phyloP scores from a whole-genome alignment of 2,329 filamentous ascomycete genomes.

The Westerdykella ornata region DNA sequence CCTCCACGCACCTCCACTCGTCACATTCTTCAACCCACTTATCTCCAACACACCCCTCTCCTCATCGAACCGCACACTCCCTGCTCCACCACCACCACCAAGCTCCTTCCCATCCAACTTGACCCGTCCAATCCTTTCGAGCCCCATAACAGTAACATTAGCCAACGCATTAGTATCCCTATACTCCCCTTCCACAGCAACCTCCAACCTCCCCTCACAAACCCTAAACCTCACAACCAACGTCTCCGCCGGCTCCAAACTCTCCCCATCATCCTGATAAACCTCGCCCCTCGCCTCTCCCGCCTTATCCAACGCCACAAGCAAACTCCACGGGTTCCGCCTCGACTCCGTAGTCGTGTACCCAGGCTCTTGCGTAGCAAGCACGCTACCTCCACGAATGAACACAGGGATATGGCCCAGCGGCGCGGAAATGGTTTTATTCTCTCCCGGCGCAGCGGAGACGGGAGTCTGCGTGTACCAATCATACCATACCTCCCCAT shows the following conservation, averaged over 20 bases:
- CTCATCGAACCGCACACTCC: slow-evolving; percentile 45
- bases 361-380: slow-evolving; percentile 62
- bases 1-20: slow-evolving; percentile 52
- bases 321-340: slow-evolving; percentile 59
- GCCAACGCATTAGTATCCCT: slow-evolving; percentile 52
- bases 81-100: slow-evolving; percentile 10
- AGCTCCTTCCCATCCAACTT: slow-evolving; percentile 47
- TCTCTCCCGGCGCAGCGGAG: slow-evolving; percentile 46
- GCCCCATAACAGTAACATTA: slow-evolving; percentile 58
- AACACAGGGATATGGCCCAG: slow-evolving; percentile 65
- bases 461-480: slow-evolving; percentile 65
- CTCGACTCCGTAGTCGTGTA: slow-evolving; percentile 60
- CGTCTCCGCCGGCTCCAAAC: slow-evolving; percentile 50
- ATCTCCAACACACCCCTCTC: slow-evolving; percentile 47
- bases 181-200: slow-evolving; percentile 47
- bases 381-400: slow-evolving; percentile 59
- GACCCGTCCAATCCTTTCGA: slow-evolving; percentile 37
- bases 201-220: slow-evolving; percentile 42
- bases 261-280: slow-evolving; percentile 72
- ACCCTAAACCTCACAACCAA: slow-evolving; percentile 50
- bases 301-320: slow-evolving; percentile 53
- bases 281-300: slow-evolving; percentile 55
- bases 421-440: slow-evolving; percentile 55
- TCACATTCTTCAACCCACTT: slow-evolving; percentile 45
- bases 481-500: slow-evolving; percentile 64